phyloP scores from a whole-genome alignment of 2,329 filamentous ascomycete genomes.

The Neonectria punicea region DNA sequence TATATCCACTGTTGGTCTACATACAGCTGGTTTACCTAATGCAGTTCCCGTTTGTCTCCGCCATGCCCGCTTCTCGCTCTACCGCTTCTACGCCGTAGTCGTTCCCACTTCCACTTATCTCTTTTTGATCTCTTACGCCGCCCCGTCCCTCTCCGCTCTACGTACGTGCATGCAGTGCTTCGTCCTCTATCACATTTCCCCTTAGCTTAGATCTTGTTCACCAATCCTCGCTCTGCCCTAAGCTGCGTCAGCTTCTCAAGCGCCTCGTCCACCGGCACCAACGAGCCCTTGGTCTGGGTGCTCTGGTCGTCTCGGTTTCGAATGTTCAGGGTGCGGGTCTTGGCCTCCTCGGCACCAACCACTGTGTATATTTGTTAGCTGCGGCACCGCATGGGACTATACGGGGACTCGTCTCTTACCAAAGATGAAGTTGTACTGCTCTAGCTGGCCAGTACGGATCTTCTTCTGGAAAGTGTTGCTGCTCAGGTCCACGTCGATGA shows the following conservation, averaged over 20 bases:
- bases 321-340: slow-evolving; percentile 69
- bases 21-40: slow-evolving; percentile 11
- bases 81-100: slow-evolving; percentile 33
- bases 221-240: slow-evolving; percentile 57
- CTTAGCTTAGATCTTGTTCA: slow-evolving; percentile 47
- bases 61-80: slow-evolving; percentile 15
- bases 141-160: slow-evolving; percentile 9
- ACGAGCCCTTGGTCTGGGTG: slow-evolving; percentile 69
- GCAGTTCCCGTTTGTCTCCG: slow-evolving; percentile 21
- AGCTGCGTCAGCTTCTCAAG: slow-evolving; percentile 65
- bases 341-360: slow-evolving; percentile 70
- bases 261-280: slow-evolving; percentile 66
- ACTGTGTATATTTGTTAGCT: slow-evolving; percentile 52
- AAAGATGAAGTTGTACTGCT: slow-evolving; percentile 87
- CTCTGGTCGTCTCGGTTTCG: slow-evolving; percentile 72
- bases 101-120: slow-evolving; percentile 31
- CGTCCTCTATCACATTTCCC: slow-evolving; percentile 16
- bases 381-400: not conserved
- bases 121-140: slow-evolving; percentile 34
- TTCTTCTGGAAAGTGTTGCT: slow-evolving; percentile 91
- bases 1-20: slow-evolving; percentile 21
- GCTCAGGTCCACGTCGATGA: slow-evolving; percentile 67
- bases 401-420: slow-evolving; percentile 52
- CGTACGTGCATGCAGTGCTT: not conserved
- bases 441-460: slow-evolving; percentile 82